Evolutionary conservation across 2,329 filamentous ascomycete species (phyloP), one percentile per base, ranked within the genome.

Genomic region (Cercospora sojina): DNA sequence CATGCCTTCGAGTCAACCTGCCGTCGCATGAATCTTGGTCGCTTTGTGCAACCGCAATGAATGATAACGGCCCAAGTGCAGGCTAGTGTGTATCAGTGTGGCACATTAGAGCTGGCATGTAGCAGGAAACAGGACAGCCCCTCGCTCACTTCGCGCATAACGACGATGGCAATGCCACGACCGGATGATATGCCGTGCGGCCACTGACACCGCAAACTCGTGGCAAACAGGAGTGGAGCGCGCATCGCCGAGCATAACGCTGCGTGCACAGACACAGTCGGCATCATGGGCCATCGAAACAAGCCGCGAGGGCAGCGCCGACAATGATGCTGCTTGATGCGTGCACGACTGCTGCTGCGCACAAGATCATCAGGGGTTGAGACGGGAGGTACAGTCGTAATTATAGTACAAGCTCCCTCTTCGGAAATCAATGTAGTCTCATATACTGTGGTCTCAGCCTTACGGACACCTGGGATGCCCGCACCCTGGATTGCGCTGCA

Each of bases 391-490:
- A 23, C 27, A 32, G 53, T 31, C 7, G 31, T 57, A 57, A 57
- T 32, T 20, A 57, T 57, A 57, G 53, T 57, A 57, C 53, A 31
- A 57, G 53, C 53, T 35, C 29, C 35, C 27, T 18, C 53, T 57
- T 13, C 53, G 53, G 53, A 31, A 57, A 57, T 57, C 53, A 57
- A 9, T 31, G 27, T 23, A 57, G 53, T 57, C 53, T 57, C 53
- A 51, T 51, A 31, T 20, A 57, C 12, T 57, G 53, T 31, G 27
- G 53, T 32, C 29, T 57, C 53, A 57, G 53, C 53, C 53, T 57
- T 57, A 57, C 53, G 31, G 29, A 31, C 25, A 32, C 53, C 18
- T 57, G 27, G 53, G 16, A 18, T 57, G n/a, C 27, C 27, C 53
- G 27, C 47, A 57, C 27, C 51, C 51, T 55, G 51, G 51, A 55